phyloP scores from a whole-genome alignment of 495 filamentous ascomycete species.

The Parathielavia hyrcaniae region DNA sequence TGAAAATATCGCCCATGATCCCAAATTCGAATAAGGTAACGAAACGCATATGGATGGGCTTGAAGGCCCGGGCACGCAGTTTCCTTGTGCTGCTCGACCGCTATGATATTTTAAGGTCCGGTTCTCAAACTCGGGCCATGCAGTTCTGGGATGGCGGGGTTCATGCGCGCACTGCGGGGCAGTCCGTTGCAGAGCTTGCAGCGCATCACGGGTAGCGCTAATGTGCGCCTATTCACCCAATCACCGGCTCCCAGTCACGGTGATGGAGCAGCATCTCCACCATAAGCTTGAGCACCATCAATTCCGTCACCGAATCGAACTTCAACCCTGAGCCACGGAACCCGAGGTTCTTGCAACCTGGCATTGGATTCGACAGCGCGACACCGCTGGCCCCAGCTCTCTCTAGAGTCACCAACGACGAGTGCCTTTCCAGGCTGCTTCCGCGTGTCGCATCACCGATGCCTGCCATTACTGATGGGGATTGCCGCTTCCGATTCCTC shows the following conservation, averaged over 20 bases:
- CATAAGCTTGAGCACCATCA: slow-evolving; percentile 19
- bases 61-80: too few relatives aligned
- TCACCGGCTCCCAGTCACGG: not conserved
- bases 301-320: slow-evolving; percentile 30
- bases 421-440: slow-evolving; percentile 23
- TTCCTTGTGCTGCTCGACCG: too few relatives aligned
- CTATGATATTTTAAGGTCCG: too few relatives aligned
- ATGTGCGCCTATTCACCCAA: slow-evolving; percentile 16
- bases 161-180: not conserved
- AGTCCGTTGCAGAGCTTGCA: not conserved
- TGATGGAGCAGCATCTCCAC: slow-evolving; percentile 14
- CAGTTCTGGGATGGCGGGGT: slow-evolving; percentile 1
- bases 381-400: not conserved
- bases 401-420: slow-evolving; percentile 2
- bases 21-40: too few relatives aligned
- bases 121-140: not conserved
- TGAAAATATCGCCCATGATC: too few relatives aligned
- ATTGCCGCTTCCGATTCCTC: slow-evolving; percentile 42
- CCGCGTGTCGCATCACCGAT: slow-evolving; percentile 37
- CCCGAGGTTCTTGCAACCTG: slow-evolving; percentile 9
- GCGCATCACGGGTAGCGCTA: slow-evolving; percentile 1
- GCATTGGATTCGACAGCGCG: slow-evolving; percentile 10
- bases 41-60: too few relatives aligned
- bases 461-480: slow-evolving; percentile 41
- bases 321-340: slow-evolving; percentile 15